Percentiles rank a stretch among this genome's conserved stretches.
These are phyloP conservation scores for Salvia rosmarinus DNA, from an alignment of 257 asterid species.

Conservation along the genomic window DNA sequence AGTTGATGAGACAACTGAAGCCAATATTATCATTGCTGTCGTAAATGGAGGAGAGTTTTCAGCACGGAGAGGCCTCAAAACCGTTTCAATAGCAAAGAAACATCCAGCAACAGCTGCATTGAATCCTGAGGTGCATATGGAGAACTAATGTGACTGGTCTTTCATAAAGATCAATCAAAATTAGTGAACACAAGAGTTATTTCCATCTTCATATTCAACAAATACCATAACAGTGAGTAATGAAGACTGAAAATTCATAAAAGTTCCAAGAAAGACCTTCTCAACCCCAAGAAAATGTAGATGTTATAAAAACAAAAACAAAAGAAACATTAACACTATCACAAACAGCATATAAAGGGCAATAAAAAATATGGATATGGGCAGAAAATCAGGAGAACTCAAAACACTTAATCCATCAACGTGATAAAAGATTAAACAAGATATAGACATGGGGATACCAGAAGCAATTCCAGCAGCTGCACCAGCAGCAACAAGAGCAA, in stretches of 20 bases:
- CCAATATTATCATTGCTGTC: constrained; percentile 97
- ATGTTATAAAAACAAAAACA: not conserved
- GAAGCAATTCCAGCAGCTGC: constrained; percentile 99
- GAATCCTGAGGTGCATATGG: constrained; percentile 64
- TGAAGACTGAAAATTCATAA: constrained; percentile 12
- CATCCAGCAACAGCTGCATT: constrained; percentile 99
- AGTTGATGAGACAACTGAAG: constrained; percentile 95
- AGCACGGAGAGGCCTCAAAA: constrained; percentile 94
- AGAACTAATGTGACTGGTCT: constrained; percentile 25
- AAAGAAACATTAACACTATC: not conserved
- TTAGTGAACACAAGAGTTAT: not conserved
- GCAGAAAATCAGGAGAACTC: not conserved
- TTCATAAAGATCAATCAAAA: constrained; percentile 24
- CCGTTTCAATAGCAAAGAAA: constrained; percentile 99
- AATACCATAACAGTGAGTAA: constrained; percentile 2
- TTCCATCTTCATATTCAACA: constrained; percentile 12
- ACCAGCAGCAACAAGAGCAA: constrained; percentile 98
- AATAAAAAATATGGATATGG: not conserved
- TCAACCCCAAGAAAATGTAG: constrained; percentile 4
- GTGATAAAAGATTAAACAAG: constrained; percentile 1
- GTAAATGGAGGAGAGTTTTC: constrained; percentile 99
- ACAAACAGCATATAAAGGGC: constrained; percentile 11
- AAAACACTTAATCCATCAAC: constrained; percentile 14
- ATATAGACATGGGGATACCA: constrained; percentile 50
- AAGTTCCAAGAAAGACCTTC: constrained; percentile 2